phyloP scores from a whole-genome alignment of 1,284 basidiomycete species.

The Trichosporon inkin region DNA sequence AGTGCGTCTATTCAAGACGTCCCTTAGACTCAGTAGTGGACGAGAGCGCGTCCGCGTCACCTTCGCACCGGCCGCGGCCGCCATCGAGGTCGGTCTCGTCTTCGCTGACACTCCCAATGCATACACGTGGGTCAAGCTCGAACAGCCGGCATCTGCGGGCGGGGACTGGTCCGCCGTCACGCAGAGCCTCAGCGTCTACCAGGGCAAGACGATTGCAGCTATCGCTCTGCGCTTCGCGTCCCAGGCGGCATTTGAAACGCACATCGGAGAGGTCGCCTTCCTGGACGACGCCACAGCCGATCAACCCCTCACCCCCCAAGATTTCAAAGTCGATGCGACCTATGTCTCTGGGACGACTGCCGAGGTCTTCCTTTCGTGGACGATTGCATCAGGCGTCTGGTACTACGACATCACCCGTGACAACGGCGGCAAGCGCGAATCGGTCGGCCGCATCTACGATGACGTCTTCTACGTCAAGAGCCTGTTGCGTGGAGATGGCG shows the following conservation, averaged over 20 bases:
- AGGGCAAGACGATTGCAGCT: background rate
- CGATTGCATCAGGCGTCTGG: background rate
- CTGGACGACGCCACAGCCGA: too few relatives aligned
- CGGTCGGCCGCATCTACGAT: background rate
- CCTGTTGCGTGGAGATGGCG: background rate
- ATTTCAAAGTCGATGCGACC: background rate
- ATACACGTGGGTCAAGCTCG: background rate
- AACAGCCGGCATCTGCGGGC: background rate
- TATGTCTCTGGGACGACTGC: background rate
- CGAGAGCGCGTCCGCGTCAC: background rate
- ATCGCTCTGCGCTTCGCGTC: background rate
- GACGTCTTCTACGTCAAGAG: background rate
- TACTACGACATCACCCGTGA: background rate
- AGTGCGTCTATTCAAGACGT: background rate
- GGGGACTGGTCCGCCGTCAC: background rate
- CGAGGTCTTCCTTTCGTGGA: slow-evolving; percentile 2
- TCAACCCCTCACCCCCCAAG: background rate
- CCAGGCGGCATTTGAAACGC: background rate
- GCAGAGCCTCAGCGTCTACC: background rate
- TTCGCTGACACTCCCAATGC: background rate
- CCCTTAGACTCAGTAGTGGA: background rate
- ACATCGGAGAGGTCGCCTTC: background rate
- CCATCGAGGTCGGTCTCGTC: background rate
- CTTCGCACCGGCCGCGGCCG: background rate
- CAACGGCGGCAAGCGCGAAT: background rate